These are phyloP conservation scores for Vickermania ingenoplastis DNA, from an alignment of 208 protist species.

Conservation along the genomic window DNA sequence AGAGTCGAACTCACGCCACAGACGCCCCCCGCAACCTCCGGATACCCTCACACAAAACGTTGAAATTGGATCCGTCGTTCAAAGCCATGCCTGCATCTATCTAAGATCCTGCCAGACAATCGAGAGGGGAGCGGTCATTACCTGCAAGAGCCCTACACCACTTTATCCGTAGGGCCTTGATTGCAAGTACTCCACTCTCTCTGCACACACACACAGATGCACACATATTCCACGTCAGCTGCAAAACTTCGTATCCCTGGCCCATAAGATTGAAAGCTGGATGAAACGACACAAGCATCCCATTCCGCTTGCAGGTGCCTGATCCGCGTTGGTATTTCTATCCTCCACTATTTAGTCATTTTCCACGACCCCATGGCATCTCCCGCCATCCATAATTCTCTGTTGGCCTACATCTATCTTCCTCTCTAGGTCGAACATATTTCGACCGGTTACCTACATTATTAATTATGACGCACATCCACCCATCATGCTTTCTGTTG, in stretches of 20 bases:
- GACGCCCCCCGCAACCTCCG: not conserved
- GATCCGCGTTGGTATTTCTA: too few species aligned
- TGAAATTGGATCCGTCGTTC: conserved; percentile 7
- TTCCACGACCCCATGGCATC: too few species aligned
- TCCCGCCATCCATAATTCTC: too few species aligned
- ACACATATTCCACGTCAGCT: not conserved
- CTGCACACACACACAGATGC: not conserved
- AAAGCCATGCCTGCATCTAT: conserved; percentile 11
- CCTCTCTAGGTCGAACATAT: too few species aligned
- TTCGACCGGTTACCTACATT: too few species aligned
- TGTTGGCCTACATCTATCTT: too few species aligned
- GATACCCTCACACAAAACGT: conserved; percentile 8
- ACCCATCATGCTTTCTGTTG: too few species aligned
- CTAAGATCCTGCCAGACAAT: conserved; percentile 11
- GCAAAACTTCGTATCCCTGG: not conserved
- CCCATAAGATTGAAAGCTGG: not conserved
- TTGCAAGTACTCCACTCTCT: too few species aligned
- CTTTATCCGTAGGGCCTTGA: not conserved
- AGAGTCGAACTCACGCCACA: not conserved
- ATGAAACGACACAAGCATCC: not conserved
- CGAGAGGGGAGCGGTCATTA: conserved; percentile 5
- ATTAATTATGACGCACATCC: too few species aligned
- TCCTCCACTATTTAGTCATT: too few species aligned
- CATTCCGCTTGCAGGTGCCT: not conserved
- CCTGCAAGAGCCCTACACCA: conserved; percentile 4